Base-by-base conservation (phyloP, 1,139 yeast genomes). In the Saccharomyces hybrid region DNA sequence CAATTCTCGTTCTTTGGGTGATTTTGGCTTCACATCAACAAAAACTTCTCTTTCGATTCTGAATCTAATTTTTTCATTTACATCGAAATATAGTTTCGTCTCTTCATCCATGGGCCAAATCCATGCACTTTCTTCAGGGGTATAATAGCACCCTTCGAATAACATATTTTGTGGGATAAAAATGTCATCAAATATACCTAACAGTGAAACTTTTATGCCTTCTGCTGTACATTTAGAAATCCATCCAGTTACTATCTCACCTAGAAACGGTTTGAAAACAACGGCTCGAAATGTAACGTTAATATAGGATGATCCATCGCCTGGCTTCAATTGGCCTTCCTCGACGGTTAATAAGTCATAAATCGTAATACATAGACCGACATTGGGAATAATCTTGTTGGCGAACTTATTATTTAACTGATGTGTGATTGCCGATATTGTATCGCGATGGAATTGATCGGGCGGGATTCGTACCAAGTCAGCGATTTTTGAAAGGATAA, bases 221-320 rank as follows among this genome's bases (percentile, higher is more conserved):
- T 89, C 95, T 27, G 82, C 80, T 4, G 90, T 81, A 71, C 96
- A 88, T 59, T 89, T 87, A 49, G 90, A 83, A 27, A 93, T 90
- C 91, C 95, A 88, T 1, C 99, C 99, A 0, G 90, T 85, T 42
- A 93, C 71, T n/a, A 91, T 80, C 67, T 93, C 99, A 3, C 99
- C 99, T 1, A 88, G 83, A 70, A 91, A 90, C 0, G 99, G 99
- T 61, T 93, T 85, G 78, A 95, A 93, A 1, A 93, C 85, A 20
- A 91, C 76, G 51, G 87, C 76, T 53, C 97, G 73, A 66, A 90
- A 88, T 54, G 75, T 78, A 16, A 86, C 88, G 58, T 84, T 87
- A 48, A 90, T 84, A 63, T 78, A 91, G 2, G 93, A 79, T 1
- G 93, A 90, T 5, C 99, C 99, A 70, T 93, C 98, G n/a, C 99